Conservation (phyloP, 2,329 filamentous ascomycete genomes). For the Diaporthe ampelina region DNA sequence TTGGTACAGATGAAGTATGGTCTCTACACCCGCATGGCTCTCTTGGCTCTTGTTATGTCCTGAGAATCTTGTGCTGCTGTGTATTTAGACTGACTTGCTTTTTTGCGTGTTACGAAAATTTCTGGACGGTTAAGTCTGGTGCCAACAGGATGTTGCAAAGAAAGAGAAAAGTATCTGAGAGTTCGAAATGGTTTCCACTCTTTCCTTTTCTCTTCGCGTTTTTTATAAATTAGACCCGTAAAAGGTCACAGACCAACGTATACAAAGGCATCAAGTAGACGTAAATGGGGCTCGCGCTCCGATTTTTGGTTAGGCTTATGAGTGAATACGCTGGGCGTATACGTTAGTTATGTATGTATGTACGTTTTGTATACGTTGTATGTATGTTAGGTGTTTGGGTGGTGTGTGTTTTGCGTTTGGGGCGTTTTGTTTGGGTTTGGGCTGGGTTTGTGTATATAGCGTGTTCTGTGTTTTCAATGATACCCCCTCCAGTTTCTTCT, state of each 20-base stretch:
- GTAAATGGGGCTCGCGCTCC: conserved; percentile 40
- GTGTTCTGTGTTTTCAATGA: conserved; percentile 16
- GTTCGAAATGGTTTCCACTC: conserved; percentile 12
- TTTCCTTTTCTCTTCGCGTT: conserved; percentile 1
- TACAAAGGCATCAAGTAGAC: conserved; percentile 39
- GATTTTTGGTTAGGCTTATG: conserved; percentile 44
- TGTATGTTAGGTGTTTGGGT: conserved; percentile 40
- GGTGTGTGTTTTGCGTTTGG: conserved; percentile 22
- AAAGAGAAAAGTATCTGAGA: conserved; percentile 27
- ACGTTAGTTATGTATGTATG: conserved; percentile 31
- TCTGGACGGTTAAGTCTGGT: conserved; percentile 9
- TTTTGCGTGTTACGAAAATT: not conserved
- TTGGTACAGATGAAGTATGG: conserved; percentile 89
- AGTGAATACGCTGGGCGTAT: conserved; percentile 47
- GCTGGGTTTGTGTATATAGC: conserved; percentile 3
- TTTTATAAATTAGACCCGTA: conserved; percentile 41
- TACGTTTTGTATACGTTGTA: conserved; percentile 42
- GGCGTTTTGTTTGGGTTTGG: not conserved
- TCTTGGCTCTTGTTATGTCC: conserved; percentile 92
- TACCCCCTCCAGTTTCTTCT: conserved; percentile 11
- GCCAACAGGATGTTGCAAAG: not conserved
- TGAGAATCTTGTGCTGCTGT: conserved; percentile 44
- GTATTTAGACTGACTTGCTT: conserved; percentile 34
- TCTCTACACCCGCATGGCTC: conserved; percentile 96
- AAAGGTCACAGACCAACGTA: conserved; percentile 42